Evolutionary conservation across 768 basidiomycete species (phyloP).

Genomic region (Boletus subparvulus): DNA sequence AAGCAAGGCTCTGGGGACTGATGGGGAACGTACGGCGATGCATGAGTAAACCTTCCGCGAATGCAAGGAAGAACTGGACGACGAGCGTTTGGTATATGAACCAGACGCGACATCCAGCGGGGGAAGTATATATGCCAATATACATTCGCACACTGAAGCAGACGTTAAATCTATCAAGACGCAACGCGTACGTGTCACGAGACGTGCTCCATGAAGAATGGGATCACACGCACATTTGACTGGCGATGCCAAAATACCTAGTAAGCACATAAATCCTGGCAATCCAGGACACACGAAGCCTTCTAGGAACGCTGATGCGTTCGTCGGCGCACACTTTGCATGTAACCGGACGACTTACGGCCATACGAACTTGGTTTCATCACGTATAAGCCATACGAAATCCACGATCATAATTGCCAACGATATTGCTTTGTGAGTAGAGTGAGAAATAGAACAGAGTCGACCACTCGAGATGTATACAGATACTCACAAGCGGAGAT

Average conservation of each 20-base stretch:
- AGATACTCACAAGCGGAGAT: slow-evolving; percentile 16
- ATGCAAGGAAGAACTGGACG: slow-evolving; percentile 15
- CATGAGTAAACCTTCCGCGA: slow-evolving; percentile 16
- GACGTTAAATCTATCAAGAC: slow-evolving; percentile 18
- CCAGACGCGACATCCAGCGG: slow-evolving; percentile 16
- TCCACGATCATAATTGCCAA: slow-evolving; percentile 20
- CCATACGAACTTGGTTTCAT: slow-evolving; percentile 21
- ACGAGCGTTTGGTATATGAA: slow-evolving; percentile 13
- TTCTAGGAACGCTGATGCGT: slow-evolving; percentile 1
- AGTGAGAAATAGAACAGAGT: not conserved
- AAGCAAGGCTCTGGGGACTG: not conserved
- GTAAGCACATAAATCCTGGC: slow-evolving; percentile 10
- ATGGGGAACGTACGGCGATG: slow-evolving; percentile 14
- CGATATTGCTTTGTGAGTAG: not conserved
- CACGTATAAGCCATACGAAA: slow-evolving; percentile 6
- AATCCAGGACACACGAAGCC: slow-evolving; percentile 2
- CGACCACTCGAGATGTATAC: not conserved
- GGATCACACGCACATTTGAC: slow-evolving; percentile 19
- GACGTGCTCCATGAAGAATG: not conserved
- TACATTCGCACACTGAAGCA: slow-evolving; percentile 22
- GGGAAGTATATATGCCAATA: slow-evolving; percentile 2
- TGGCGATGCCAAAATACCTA: slow-evolving; percentile 15
- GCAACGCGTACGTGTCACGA: not conserved
- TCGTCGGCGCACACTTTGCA: not conserved
- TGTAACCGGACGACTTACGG: slow-evolving; percentile 13